Conservation (phyloP, 2,329 filamentous ascomycete species). For the Lasiodiplodia gonubiensis region DNA sequence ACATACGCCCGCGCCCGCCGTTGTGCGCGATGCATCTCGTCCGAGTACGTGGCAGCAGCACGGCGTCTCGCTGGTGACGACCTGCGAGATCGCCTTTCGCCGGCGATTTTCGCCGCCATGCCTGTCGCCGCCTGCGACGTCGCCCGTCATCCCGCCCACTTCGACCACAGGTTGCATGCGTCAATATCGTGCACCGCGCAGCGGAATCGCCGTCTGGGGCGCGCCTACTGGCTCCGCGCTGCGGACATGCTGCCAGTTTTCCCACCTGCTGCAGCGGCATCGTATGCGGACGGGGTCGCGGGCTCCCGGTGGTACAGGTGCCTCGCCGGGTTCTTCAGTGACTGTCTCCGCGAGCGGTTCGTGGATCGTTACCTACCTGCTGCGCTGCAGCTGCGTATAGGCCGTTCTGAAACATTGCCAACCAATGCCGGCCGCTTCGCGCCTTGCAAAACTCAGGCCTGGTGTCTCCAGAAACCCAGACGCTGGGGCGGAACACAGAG, state of each 20-base stretch:
- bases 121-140: conserved; percentile 8
- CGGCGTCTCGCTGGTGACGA: not conserved
- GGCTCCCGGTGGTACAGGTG: conserved; percentile 11
- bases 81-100: conserved; percentile 4
- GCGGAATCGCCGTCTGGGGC: not conserved
- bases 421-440: conserved; percentile 29
- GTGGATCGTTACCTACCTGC: conserved; percentile 25
- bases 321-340: conserved; percentile 19
- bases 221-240: not conserved
- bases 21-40: not conserved
- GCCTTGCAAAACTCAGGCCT: conserved; percentile 31
- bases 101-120: not conserved
- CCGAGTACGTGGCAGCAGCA: conserved; percentile 10
- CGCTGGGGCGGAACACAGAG: conserved; percentile 27
- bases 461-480: conserved; percentile 23
- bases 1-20: conserved; percentile 18
- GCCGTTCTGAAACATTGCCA: conserved; percentile 23
- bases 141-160: not conserved
- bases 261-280: conserved; percentile 13
- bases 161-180: conserved; percentile 21
- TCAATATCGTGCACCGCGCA: conserved; percentile 20
- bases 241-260: conserved; percentile 24
- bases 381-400: conserved; percentile 20
- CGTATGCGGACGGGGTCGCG: conserved; percentile 18
- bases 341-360: conserved; percentile 26